phyloP scores from a whole-genome alignment of 345 rosid genomes.

The Citrus cavaleriei region DNA sequence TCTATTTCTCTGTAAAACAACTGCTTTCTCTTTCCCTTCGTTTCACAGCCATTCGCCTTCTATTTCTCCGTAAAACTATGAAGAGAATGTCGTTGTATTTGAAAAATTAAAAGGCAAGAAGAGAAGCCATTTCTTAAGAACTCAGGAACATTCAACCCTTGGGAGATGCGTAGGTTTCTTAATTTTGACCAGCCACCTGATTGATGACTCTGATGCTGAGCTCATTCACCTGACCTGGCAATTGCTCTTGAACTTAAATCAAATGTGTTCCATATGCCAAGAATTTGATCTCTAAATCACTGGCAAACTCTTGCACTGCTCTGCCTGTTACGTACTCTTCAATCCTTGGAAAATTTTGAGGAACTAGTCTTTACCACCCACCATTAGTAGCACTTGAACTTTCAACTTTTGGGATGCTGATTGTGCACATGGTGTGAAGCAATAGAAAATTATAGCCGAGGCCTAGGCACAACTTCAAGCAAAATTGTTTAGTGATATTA shows the following conservation, averaged over 20 bases:
- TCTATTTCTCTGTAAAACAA: too few species aligned
- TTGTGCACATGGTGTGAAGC: background rate
- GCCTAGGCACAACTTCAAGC: background rate
- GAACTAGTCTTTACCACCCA: conserved; percentile 30
- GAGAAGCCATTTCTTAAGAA: background rate
- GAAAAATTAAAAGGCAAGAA: too few species aligned
- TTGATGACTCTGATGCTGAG: background rate
- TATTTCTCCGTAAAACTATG: too few species aligned
- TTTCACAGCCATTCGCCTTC: too few species aligned
- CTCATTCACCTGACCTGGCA: conserved; percentile 14
- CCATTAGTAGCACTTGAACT: conserved; percentile 21
- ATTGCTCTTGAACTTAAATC: conserved; percentile 15
- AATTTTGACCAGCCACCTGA: background rate
- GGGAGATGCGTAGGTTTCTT: background rate
- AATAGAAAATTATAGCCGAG: background rate
- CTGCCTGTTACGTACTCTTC: conserved; percentile 15
- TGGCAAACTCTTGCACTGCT: background rate
- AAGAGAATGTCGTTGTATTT: too few species aligned
- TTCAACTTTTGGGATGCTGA: conserved; percentile 7
- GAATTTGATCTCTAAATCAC: conserved; percentile 9
- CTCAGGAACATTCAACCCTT: background rate
- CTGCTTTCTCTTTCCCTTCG: too few species aligned
- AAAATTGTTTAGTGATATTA: background rate
- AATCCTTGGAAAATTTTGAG: conserved; percentile 33
- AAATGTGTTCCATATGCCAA: conserved; percentile 19